These are phyloP conservation scores for Metschnikowia anglica DNA, from an alignment of 805 yeast species.

Conservation along the genomic window DNA sequence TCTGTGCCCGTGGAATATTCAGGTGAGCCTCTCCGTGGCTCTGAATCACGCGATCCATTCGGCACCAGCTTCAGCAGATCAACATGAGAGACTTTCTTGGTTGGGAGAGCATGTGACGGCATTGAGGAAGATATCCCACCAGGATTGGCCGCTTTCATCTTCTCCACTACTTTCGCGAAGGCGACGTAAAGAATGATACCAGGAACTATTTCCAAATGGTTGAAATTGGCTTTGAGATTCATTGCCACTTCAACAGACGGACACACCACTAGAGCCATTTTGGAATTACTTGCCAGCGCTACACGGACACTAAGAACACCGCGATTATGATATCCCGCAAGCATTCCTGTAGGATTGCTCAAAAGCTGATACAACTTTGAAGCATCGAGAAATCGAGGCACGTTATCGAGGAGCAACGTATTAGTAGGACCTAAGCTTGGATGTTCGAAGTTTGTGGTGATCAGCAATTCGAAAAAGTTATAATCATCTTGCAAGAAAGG, in stretches of 20 bases:
- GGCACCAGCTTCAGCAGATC: background rate
- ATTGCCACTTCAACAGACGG: slow-evolving; percentile 71
- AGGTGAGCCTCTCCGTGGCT: background rate
- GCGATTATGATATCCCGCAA: slow-evolving; percentile 58
- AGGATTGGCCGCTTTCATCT: slow-evolving; percentile 1
- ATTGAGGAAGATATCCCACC: background rate
- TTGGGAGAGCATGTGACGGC: background rate
- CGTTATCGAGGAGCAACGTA: slow-evolving; percentile 73
- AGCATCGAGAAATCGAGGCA: slow-evolving; percentile 70
- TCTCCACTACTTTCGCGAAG: slow-evolving; percentile 69
- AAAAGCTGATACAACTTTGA: slow-evolving; percentile 30
- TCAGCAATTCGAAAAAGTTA: slow-evolving; percentile 55
- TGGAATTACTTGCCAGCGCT: slow-evolving; percentile 21
- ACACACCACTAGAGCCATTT: slow-evolving; percentile 62
- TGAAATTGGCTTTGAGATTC: slow-evolving; percentile 72
- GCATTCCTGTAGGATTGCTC: slow-evolving; percentile 30
- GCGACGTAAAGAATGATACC: slow-evolving; percentile 76
- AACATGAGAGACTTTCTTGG: background rate
- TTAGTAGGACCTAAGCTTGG: slow-evolving; percentile 73
- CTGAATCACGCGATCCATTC: background rate
- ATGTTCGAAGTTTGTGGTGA: slow-evolving; percentile 73
- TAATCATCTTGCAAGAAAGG: slow-evolving; percentile 51
- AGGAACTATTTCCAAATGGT: slow-evolving; percentile 79
- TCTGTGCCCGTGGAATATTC: background rate
- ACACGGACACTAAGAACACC: slow-evolving; percentile 58